A percentile compares a stretch with the other conserved stretches of the same genome.
phyloP scores from a whole-genome alignment of 345 rosid species.

The Hibiscus syriacus region DNA sequence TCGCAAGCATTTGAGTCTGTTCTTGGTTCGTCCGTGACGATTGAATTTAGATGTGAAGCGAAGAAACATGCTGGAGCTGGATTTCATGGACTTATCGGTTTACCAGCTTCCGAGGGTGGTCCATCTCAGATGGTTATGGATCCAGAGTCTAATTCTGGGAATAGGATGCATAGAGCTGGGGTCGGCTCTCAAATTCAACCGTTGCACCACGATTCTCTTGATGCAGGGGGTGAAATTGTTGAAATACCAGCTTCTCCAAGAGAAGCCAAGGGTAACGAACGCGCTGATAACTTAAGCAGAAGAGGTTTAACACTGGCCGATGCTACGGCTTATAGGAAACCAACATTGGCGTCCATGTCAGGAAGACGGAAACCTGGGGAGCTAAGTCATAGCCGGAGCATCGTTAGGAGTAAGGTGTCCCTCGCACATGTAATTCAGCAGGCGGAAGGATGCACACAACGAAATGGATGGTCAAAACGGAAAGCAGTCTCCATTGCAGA shows the following conservation, averaged over 20 bases:
- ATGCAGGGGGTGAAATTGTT: conserved; percentile 54
- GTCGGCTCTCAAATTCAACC: conserved; percentile 12
- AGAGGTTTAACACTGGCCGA: conserved; percentile 23
- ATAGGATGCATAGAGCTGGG: conserved; percentile 12
- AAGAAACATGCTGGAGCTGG: conserved; percentile 36
- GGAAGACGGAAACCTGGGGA: conserved; percentile 45
- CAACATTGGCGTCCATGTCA: conserved; percentile 18
- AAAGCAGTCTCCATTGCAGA: conserved; percentile 87
- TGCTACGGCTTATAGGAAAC: conserved; percentile 19
- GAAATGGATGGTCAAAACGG: conserved; percentile 63
- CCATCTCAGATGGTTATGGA: conserved; percentile 25
- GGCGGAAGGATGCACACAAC: conserved; percentile 71
- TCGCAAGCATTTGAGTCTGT: conserved; percentile 77
- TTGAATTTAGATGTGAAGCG: conserved; percentile 71
- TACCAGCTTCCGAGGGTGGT: conserved; percentile 39
- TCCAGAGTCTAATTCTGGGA: conserved; percentile 14
- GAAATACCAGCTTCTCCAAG: conserved; percentile 50
- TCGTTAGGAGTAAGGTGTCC: conserved; percentile 88
- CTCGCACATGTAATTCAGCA: conserved; percentile 82
- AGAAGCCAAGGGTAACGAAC: conserved; percentile 24
- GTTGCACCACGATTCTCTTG: conserved; percentile 18
- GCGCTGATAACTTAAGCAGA: conserved; percentile 21
- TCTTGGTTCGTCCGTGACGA: conserved; percentile 65
- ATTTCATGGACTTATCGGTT: conserved; percentile 20
- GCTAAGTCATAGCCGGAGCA: conserved; percentile 55